Conservation (phyloP, 352 stramenopile species). For the Phytophthora lateralis region DNA sequence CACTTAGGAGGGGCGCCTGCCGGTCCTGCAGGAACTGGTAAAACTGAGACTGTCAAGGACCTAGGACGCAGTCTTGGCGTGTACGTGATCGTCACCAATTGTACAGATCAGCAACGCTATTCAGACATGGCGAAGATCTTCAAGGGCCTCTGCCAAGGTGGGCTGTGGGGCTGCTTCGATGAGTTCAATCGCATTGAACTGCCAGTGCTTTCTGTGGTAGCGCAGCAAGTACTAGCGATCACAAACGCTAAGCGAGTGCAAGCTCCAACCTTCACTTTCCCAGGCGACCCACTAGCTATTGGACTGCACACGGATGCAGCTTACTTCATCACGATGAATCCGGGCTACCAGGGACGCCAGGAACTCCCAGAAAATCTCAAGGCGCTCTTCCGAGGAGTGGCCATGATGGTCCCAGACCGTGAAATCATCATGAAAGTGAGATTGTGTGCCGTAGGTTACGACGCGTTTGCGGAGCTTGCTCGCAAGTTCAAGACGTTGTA, state of each 20-base stretch:
- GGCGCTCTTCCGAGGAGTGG: slow-evolving; percentile 93
- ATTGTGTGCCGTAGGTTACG: slow-evolving; percentile 93
- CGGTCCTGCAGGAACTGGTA: slow-evolving; percentile 89
- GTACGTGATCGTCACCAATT: slow-evolving; percentile 94
- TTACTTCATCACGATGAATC: slow-evolving; percentile 96
- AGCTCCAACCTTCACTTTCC: slow-evolving; percentile 63
- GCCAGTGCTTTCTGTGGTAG: slow-evolving; percentile 92
- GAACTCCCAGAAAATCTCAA: slow-evolving; percentile 94
- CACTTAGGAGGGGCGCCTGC: slow-evolving; percentile 89
- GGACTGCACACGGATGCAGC: slow-evolving; percentile 60
- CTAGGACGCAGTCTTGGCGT: slow-evolving; percentile 90
- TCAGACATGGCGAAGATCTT: slow-evolving; percentile 95
- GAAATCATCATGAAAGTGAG: slow-evolving; percentile 96
- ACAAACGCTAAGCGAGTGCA: slow-evolving; percentile 72
- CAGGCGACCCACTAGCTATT: slow-evolving; percentile 65
- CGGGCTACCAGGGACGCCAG: slow-evolving; percentile 91
- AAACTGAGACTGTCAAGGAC: slow-evolving; percentile 93
- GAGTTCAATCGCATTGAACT: slow-evolving; percentile 95
- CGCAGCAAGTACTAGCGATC: slow-evolving; percentile 91
- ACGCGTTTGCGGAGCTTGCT: slow-evolving; percentile 92
- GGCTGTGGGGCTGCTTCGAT: slow-evolving; percentile 92
- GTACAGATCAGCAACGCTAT: slow-evolving; percentile 90
- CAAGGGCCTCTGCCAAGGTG: slow-evolving; percentile 91
- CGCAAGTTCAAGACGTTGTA: slow-evolving; percentile 97
- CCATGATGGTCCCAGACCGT: slow-evolving; percentile 97